Percentiles rank a stretch among this genome's conserved stretches.
These are phyloP conservation scores for Tulasnella sp. DNA, from an alignment of 768 basidiomycete species.

Conservation along the genomic window DNA sequence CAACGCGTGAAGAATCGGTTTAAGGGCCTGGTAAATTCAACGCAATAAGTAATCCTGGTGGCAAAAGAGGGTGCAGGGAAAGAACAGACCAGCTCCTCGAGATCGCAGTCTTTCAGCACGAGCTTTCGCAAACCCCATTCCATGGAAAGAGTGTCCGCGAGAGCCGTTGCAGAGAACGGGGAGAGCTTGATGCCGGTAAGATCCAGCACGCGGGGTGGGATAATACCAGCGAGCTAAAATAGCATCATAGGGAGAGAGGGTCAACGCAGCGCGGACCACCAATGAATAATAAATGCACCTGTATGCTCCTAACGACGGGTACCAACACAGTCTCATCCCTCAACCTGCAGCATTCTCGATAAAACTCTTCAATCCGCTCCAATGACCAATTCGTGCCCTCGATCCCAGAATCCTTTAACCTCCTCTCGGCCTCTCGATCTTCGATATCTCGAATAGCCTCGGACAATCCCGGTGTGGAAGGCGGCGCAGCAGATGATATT, in stretches of 20 bases:
- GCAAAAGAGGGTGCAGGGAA: not conserved
- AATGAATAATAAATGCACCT: constrained; percentile 35
- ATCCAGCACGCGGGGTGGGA: constrained; percentile 60
- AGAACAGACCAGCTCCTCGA: constrained; percentile 64
- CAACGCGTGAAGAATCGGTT: constrained; percentile 82
- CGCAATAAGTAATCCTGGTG: not conserved
- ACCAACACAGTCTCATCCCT: constrained; percentile 62
- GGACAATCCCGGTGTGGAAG: constrained; percentile 63
- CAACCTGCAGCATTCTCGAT: constrained; percentile 72
- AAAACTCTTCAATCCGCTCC: constrained; percentile 76
- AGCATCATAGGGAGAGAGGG: constrained; percentile 24
- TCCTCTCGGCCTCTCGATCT: constrained; percentile 58
- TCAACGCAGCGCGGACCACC: constrained; percentile 17
- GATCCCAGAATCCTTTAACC: constrained; percentile 28
- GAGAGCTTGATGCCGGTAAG: constrained; percentile 72
- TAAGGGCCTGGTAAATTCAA: constrained; percentile 77
- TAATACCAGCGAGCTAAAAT: constrained; percentile 40
- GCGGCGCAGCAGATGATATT: constrained; percentile 74
- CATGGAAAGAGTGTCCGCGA: constrained; percentile 84
- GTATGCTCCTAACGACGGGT: constrained; percentile 56
- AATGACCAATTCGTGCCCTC: constrained; percentile 69
- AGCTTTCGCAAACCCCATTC: constrained; percentile 89
- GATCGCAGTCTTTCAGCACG: constrained; percentile 73
- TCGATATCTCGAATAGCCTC: constrained; percentile 78
- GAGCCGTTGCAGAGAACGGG: constrained; percentile 55